Evolutionary conservation across 768 basidiomycete species (phyloP), one percentile per base, ranked within the genome.

Genomic region (Auricularia heimuer): DNA sequence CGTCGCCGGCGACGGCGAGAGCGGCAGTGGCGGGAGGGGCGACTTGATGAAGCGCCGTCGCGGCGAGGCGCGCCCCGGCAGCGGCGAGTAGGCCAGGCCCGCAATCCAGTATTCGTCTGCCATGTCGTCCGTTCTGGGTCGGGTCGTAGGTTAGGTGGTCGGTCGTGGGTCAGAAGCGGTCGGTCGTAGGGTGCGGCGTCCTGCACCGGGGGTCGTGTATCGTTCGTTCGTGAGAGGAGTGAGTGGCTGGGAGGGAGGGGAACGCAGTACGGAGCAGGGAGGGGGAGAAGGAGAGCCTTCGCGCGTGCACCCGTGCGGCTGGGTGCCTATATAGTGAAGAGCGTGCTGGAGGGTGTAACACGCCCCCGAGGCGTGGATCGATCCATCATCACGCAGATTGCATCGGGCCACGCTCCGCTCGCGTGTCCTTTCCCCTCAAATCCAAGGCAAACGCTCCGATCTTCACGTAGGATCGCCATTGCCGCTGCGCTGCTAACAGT

Each of bases 31-130:
- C 34, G 56, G 56, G 24, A 60, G 12, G 7, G 56, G 56, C 56
- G 56, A 60, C 56, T 60, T 60, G 56, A 60, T 60, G 56, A 33
- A 60, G 24, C 56, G 56, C 56, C 56, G 21, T 7, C 56, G 24
- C 34, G 56, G 56, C 29, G 29, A 33, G 6, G 24, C 29, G 56
- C 56, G 56, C 14, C 56, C 56, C 11, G 56, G 56, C 0, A 60
- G 24, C 56, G 56, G 56, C 11, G 29, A 33, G 56, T 60, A 60
- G 11, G 56, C 56, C 24, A 60, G 56, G 10, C 56, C 56, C 33
- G 56, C 29, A 29, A 60, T 60, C 56, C 56, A 60, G 34, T 60
- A 60, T 35, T 60, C 29, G 12, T 60, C 56, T 4, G 56, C 12
- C 56, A 60, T 60, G 8, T 8, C 0, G 6, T 14, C 4, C 1